Evolutionary conservation across 805 yeast species (phyloP), one percentile per base, ranked within the genome.

Genomic region (Babjeviella inositovora): DNA sequence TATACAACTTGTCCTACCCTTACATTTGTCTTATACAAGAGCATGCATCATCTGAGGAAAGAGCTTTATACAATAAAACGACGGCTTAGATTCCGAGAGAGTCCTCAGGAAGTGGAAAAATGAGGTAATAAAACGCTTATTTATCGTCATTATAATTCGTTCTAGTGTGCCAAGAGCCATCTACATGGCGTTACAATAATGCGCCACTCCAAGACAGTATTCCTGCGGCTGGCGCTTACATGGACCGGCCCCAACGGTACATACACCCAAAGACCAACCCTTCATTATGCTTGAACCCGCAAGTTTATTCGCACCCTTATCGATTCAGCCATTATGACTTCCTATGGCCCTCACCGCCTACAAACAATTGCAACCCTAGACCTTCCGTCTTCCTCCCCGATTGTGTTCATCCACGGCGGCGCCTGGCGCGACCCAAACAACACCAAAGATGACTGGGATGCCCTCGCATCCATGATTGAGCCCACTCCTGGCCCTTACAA

Each of bases 391-490:
- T 17, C 13, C 23, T 6, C 10, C 9, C 9, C 62, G 11, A 25
- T 66, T 5, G 57, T 79, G 1, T 71, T 69, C 33, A 59, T 81
- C 18, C 94, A 81, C 45, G 94, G 94, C 2, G 94, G 94, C 0
- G 92, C 84, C 1, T 81, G 93, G 93, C 55, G 80, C 30, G 92
- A 76, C 37, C 65, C 70, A 1, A 39, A 31, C 3, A 72, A 74
- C 38, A 72, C 84, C 0, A 58, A 48, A 14, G 44, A 57, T 18
- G 87, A 75, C 34, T 68, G 65, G 25, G 49, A 48, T 7, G 33
- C 31, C 8, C 28, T 70, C 20, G 31, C 44, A 12, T 17, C 24
- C 6, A 25, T 32, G 12, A 29, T 36, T 38, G 28, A 20, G 38
- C 22, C 35, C 6, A 18, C 22, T 11, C 23, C 33, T n/a, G 25